Base-by-base conservation (phyloP, 345 rosid species). In the Murraya koenigii region DNA sequence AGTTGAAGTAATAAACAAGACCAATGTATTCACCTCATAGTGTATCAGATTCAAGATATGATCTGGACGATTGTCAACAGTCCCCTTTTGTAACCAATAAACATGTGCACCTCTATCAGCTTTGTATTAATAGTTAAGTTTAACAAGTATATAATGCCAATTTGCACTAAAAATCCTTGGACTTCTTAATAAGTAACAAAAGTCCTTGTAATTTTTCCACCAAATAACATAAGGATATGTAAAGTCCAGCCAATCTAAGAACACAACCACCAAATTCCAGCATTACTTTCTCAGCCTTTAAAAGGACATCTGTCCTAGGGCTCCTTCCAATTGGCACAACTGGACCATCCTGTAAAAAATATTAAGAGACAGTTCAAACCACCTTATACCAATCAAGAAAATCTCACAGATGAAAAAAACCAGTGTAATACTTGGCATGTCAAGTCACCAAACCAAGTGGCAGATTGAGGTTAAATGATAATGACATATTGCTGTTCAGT, bases 31-130 rank as follows among this genome's bases (percentile, higher is more conserved):
- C 80, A 92, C 99, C 98, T 94, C 99, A 70, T 96, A 94, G 83
- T 96, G 98, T 67, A 96, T 92, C 65, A 96, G 94, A 89, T 96
- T 96, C 56, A 96, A 83, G 76, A 96, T 87, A 86, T 91, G 97
- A 87, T 92, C 99, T 0, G 99, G 98, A 77, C 92, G 93, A 82
- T 76, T 49, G 54, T 96, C 98, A 6, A 84, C 47, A 26, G 88
- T 90, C 62, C 89, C 97, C 84, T 91, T 96, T 84, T 80, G 72
- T 82, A 96, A 87, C 97, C 97, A 96, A 81, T 90, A 96, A 41
- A 70, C 58, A 87, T 96, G 99, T 11, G 99, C 97, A 72, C 99
- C 99, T 86, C 92, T 91, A 82, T 88, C 93, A 77, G 82, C 90
- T 87, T 89, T 94, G 99, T 96, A 79, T 52, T 66, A 47, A 76